Evolutionary conservation across 768 basidiomycete species (phyloP), one percentile per base, ranked within the genome.

Genomic region (Pulveroboletus sp.): DNA sequence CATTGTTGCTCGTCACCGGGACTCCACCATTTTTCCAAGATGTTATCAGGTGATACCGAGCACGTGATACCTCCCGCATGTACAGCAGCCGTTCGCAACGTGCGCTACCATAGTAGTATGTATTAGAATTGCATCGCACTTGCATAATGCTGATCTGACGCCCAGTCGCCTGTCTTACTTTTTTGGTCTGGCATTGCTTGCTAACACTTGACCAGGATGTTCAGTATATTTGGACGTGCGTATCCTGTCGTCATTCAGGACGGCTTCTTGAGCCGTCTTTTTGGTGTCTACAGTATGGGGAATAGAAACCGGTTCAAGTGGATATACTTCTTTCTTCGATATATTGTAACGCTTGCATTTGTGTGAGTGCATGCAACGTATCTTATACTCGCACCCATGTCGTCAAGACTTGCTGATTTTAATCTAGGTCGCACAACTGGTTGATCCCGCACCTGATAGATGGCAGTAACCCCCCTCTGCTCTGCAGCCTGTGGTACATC

Each of bases 241-340:
- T 49, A 15, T 36, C 31, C 38, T 0, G 15, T 33, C 10, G 31
- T 50, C 35, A 6, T 43, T 24, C 8, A 6, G 7, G 13, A n/a
- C 13, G 6, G 8, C 33, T 14, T 33, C 32, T 13, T 33, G 13
- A 33, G 3, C 32, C 31, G 11, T 31, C 31, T 11, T 31, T 31
- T 31, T 8, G n/a, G 15, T 14, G 18, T 9, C 26, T 7, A 17
- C 33, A 70, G 65, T 14, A 66, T 66, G 53, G 50, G 49, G 9
- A 55, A 55, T 21, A 43, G 17, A 15, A 59, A 39, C 8, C 44
- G 48, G 7, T 55, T 62, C 28, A 71, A 66, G 48, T 71, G 70
- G 68, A 14, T 62, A 11, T 67, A 65, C 30, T 35, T 62, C 13
- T 58, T 60, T 40, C 52, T 66, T 55, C 64, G 55, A 14, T 67